Percentiles rank a stretch among this genome's conserved stretches.
Conservation (phyloP, 768 basidiomycete species). For the Russula virescens region DNA sequence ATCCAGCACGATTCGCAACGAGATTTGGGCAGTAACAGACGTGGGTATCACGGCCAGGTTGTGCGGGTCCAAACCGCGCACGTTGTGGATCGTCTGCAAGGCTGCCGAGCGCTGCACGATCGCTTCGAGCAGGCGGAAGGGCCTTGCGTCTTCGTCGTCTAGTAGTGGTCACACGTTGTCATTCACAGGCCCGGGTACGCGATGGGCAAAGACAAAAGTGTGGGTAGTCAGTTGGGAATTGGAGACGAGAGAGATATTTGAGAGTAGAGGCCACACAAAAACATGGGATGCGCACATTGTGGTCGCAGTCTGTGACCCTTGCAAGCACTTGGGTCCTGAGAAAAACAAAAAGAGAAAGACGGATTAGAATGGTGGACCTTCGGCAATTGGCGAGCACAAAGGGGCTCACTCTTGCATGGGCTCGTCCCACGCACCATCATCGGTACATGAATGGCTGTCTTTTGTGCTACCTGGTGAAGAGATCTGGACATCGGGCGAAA, state of each 20-base stretch:
- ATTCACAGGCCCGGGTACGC: constrained; percentile 43
- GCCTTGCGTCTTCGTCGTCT: constrained; percentile 57
- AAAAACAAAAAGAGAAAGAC: too few species aligned
- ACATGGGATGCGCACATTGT: constrained; percentile 61
- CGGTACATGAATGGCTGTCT: constrained; percentile 90
- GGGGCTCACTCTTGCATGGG: constrained; percentile 81
- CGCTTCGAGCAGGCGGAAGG: constrained; percentile 63
- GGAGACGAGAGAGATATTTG: too few species aligned
- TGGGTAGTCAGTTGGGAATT: too few species aligned
- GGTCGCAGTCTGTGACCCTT: constrained; percentile 53
- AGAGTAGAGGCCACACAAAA: constrained; percentile 67
- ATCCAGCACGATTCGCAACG: constrained; percentile 91
- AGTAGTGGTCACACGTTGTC: constrained; percentile 70
- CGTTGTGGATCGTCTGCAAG: constrained; percentile 72
- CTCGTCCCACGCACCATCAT: constrained; percentile 83
- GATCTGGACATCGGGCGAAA: constrained; percentile 40
- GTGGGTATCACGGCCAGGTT: constrained; percentile 88
- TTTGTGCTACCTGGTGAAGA: constrained; percentile 49
- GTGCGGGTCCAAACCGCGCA: constrained; percentile 75
- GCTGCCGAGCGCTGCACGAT: constrained; percentile 64
- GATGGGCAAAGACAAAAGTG: too few species aligned
- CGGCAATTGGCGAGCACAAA: background rate
- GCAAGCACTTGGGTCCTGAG: constrained; percentile 77
- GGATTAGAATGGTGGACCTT: too few species aligned
- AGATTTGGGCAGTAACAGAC: constrained; percentile 76